phyloP scores from a whole-genome alignment of 1,284 basidiomycete species.

The Cerrena zonata region DNA sequence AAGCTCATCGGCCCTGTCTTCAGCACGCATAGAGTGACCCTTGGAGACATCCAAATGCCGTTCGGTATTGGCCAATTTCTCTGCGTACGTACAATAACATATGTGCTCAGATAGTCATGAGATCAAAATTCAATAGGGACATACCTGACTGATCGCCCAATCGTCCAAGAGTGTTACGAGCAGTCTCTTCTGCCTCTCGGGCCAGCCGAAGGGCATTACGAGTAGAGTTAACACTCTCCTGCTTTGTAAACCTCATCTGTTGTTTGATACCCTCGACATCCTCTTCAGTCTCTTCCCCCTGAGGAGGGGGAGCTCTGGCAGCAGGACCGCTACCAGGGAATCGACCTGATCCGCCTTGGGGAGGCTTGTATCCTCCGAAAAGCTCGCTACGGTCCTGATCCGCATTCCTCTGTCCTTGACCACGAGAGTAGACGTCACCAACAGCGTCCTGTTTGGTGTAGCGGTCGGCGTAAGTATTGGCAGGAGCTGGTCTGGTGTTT shows the following conservation, averaged over 20 bases:
- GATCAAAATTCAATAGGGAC: constrained; percentile 21
- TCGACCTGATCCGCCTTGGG: constrained; percentile 49
- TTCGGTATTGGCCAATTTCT: constrained; percentile 91
- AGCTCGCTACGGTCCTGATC: constrained; percentile 69
- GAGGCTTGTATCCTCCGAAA: constrained; percentile 65
- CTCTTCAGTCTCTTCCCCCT: constrained; percentile 85
- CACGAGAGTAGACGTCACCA: constrained; percentile 59
- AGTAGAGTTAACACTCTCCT: constrained; percentile 86
- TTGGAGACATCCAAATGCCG: constrained; percentile 92
- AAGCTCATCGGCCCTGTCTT: constrained; percentile 91
- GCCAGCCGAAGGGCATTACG: constrained; percentile 91
- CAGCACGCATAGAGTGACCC: constrained; percentile 82
- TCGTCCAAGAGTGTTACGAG: constrained; percentile 76
- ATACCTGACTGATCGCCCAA: constrained; percentile 94
- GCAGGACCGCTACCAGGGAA: constrained; percentile 58
- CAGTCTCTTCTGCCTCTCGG: constrained; percentile 93
- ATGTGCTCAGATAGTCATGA: constrained; percentile 5
- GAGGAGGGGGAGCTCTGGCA: constrained; percentile 38
- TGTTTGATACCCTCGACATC: constrained; percentile 96
- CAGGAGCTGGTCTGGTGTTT: constrained; percentile 24
- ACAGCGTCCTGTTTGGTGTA: constrained; percentile 49
- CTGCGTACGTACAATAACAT: constrained; percentile 31
- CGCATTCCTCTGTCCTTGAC: constrained; percentile 38
- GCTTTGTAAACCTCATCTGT: constrained; percentile 85
- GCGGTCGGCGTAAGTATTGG: constrained; percentile 35